Conservation (phyloP, 2,329 filamentous ascomycete genomes). For the Orbilia ellipsospora region DNA sequence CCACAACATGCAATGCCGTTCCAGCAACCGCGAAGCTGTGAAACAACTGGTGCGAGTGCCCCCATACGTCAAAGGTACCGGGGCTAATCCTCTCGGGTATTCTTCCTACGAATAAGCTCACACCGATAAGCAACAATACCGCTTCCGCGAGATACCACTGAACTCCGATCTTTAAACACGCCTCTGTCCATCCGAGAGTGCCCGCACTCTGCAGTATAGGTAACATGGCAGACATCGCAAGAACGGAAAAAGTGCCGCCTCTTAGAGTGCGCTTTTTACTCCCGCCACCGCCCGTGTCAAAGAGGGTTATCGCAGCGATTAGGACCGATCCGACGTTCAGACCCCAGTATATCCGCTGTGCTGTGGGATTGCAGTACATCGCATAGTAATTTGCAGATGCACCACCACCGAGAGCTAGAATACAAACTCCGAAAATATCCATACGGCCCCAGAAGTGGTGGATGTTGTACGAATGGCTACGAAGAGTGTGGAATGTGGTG, state of each 20-base stretch:
- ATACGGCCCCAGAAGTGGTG: conserved; percentile 60
- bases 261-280: no score
- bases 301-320: no score
- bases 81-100: conserved; percentile 29
- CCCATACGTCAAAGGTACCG: conserved; percentile 10
- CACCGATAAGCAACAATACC: conserved; percentile 53
- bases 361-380: conserved; percentile 57
- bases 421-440: conserved; percentile 60
- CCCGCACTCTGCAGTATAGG: conserved; percentile 59
- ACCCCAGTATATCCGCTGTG: conserved; percentile 57
- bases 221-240: conserved; percentile 60
- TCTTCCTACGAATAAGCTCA: conserved; percentile 54
- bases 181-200: conserved; percentile 58
- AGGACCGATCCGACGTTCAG: conserved; percentile 52
- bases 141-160: conserved; percentile 58
- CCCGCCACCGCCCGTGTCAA: no score
- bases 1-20: conserved; percentile 31
- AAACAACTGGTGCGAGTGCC: conserved; percentile 4
- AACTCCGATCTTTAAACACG: conserved; percentile 55
- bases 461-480: conserved; percentile 60
- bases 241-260: not conserved
- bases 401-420: conserved; percentile 28
- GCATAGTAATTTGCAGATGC: conserved; percentile 58
- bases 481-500: conserved; percentile 59
- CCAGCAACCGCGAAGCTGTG: conserved; percentile 1